Evolutionary conservation across 768 basidiomycete species (phyloP).

Genomic region (Termitomyces sp.): DNA sequence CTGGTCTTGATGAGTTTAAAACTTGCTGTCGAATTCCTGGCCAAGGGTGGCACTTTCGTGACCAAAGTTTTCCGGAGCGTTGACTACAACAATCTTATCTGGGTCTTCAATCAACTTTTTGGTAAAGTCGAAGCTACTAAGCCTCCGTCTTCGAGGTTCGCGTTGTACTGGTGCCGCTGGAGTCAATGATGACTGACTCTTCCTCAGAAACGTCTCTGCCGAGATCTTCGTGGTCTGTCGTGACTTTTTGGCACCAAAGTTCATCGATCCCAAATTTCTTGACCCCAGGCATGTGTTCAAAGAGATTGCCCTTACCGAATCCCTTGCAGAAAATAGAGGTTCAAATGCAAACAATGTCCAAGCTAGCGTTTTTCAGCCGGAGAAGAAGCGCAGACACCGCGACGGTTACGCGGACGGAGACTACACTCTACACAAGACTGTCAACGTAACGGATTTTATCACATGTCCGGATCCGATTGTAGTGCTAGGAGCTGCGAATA

Average conservation of each 20-base stretch:
- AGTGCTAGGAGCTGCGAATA: conserved; percentile 73
- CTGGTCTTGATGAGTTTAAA: conserved; percentile 94
- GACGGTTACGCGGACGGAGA: conserved; percentile 96
- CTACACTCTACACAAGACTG: conserved; percentile 80
- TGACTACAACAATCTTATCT: conserved; percentile 97
- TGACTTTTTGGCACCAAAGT: conserved; percentile 89
- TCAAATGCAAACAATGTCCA: conserved; percentile 62
- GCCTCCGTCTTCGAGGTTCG: conserved; percentile 91
- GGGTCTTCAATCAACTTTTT: conserved; percentile 98
- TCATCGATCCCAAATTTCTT: conserved; percentile 97
- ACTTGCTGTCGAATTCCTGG: conserved; percentile 91
- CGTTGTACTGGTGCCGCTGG: neutral
- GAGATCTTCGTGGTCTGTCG: conserved; percentile 99
- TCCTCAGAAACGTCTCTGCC: conserved; percentile 88
- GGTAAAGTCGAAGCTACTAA: conserved; percentile 97
- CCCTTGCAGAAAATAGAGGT: conserved; percentile 42
- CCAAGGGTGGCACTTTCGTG: conserved; percentile 91
- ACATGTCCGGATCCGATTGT: conserved; percentile 65
- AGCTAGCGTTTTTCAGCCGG: conserved; percentile 94
- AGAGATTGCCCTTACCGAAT: conserved; percentile 56
- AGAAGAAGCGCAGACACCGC: conserved; percentile 89
- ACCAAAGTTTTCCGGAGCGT: conserved; percentile 98
- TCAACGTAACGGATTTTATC: conserved; percentile 69
- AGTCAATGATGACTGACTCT: conserved; percentile 2
- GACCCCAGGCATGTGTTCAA: conserved; percentile 98